Evolutionary conservation across 805 yeast genomes (phyloP).

Genomic region (Torulaspora quercuum): DNA sequence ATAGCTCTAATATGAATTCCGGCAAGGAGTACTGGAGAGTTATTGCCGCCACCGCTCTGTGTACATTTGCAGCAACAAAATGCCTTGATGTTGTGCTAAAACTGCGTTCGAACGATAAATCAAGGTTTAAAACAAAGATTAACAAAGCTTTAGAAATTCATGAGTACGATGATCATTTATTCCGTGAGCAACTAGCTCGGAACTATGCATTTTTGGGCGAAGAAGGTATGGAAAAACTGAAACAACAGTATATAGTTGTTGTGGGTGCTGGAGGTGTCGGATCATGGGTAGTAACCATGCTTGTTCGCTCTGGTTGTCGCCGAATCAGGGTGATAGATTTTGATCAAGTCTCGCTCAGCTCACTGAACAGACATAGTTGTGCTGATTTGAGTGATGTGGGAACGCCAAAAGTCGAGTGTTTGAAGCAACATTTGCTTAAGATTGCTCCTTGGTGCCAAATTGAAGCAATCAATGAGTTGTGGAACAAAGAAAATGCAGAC

Average conservation of each 20-base stretch:
- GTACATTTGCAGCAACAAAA: constrained; percentile 35
- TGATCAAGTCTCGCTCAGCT: constrained; percentile 91
- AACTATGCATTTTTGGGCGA: constrained; percentile 90
- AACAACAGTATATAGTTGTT: constrained; percentile 69
- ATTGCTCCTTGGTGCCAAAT: constrained; percentile 94
- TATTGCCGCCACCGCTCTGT: constrained; percentile 32
- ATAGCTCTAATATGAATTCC: constrained; percentile 1
- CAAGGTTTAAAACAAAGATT: constrained; percentile 1
- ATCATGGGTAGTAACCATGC: constrained; percentile 90
- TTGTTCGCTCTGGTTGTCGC: constrained; percentile 86
- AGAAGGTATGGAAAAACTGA: constrained; percentile 71
- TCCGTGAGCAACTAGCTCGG: constrained; percentile 88
- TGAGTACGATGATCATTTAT: constrained; percentile 60
- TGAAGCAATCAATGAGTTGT: constrained; percentile 72
- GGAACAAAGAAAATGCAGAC: constrained; percentile 66
- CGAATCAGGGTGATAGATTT: constrained; percentile 81
- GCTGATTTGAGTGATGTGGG: constrained; percentile 94
- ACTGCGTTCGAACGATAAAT: constrained; percentile 13
- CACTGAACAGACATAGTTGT: constrained; percentile 90
- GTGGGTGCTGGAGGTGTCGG: constrained; percentile 99
- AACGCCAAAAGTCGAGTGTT: constrained; percentile 77
- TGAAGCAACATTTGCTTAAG: constrained; percentile 59
- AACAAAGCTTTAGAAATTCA: constrained; percentile 6
- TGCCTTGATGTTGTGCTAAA: constrained; percentile 32
- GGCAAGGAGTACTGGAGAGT: constrained; percentile 28